A percentile compares a stretch with the other conserved stretches of the same genome.
Conservation (phyloP, 1,284 basidiomycete species). For the Exobasidium rhododendri region DNA sequence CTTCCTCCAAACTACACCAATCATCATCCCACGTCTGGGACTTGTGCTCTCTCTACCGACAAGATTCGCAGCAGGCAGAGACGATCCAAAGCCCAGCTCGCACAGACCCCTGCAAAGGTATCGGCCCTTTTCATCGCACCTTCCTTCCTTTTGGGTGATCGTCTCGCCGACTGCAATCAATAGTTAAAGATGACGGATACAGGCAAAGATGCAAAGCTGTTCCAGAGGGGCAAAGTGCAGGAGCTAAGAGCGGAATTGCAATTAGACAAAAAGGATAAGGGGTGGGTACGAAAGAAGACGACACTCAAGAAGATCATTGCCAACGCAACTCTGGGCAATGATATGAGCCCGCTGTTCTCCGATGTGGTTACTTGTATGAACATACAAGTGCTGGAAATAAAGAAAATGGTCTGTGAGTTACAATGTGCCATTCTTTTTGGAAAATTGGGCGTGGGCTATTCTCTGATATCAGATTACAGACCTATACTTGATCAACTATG, state of each 20-base stretch:
- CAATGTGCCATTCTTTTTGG: slow-evolving; percentile 27
- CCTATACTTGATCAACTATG: slow-evolving; percentile 82
- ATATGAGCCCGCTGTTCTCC: slow-evolving; percentile 80
- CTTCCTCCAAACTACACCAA: too few species aligned
- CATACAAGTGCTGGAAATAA: slow-evolving; percentile 88
- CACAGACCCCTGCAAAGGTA: not conserved
- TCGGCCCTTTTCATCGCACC: too few species aligned
- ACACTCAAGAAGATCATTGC: slow-evolving; percentile 54
- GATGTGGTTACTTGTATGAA: slow-evolving; percentile 85
- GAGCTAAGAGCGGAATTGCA: slow-evolving; percentile 51
- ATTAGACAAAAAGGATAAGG: slow-evolving; percentile 53
- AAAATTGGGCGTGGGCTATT: slow-evolving; percentile 65
- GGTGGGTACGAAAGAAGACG: slow-evolving; percentile 44
- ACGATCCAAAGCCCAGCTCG: not conserved
- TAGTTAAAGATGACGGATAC: slow-evolving; percentile 6
- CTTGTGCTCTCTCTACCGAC: too few species aligned
- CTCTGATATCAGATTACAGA: slow-evolving; percentile 8
- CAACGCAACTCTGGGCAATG: slow-evolving; percentile 61
- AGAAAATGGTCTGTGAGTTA: slow-evolving; percentile 69
- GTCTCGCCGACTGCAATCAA: too few species aligned
- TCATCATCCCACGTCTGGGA: too few species aligned
- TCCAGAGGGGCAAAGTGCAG: slow-evolving; percentile 50
- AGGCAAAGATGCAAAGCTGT: slow-evolving; percentile 48
- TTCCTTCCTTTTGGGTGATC: too few species aligned
- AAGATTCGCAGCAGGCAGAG: too few species aligned